Conservation (phyloP, 192 early-diverging fungal genomes). For the Gaertneriomyces sp. region DNA sequence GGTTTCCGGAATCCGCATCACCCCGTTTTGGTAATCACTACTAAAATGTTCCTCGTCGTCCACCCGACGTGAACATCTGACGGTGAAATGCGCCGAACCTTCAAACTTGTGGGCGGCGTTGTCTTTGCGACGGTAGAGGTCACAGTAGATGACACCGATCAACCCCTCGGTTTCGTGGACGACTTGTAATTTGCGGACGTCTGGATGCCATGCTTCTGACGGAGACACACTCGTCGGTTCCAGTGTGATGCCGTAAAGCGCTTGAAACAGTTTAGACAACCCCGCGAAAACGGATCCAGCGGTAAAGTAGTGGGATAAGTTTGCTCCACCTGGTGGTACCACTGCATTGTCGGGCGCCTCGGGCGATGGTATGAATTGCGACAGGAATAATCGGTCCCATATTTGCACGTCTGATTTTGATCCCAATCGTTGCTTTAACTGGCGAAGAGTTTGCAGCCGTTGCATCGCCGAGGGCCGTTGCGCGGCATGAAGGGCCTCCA, state of each 20-base stretch:
- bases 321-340: conserved; percentile 22
- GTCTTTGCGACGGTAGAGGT: conserved; percentile 70
- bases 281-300: conserved; percentile 85
- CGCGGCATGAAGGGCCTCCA: conserved; percentile 54
- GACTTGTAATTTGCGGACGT: conserved; percentile 87
- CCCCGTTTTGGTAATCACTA: background rate
- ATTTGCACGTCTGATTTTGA: conserved; percentile 42
- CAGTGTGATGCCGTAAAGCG: conserved; percentile 84
- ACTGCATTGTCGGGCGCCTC: background rate
- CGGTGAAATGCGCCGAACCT: conserved; percentile 93
- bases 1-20: conserved; percentile 4
- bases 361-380: conserved; percentile 32
- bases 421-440: too few species aligned
- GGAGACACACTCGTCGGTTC: conserved; percentile 57
- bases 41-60: conserved; percentile 63
- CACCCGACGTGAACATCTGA: conserved; percentile 81
- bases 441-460: too few species aligned
- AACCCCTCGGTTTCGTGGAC: conserved; percentile 82
- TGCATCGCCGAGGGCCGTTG: too few species aligned
- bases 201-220: conserved; percentile 88
- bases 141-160: conserved; percentile 92
- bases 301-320: conserved; percentile 73
- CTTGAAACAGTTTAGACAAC: conserved; percentile 76
- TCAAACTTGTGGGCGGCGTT: conserved; percentile 52
- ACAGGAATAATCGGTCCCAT: conserved; percentile 84